A percentile compares a stretch with the other conserved stretches of the same genome.
Evolutionary conservation across 2,329 filamentous ascomycete genomes (phyloP).

Genomic region (Cladophialophora carrionii): DNA sequence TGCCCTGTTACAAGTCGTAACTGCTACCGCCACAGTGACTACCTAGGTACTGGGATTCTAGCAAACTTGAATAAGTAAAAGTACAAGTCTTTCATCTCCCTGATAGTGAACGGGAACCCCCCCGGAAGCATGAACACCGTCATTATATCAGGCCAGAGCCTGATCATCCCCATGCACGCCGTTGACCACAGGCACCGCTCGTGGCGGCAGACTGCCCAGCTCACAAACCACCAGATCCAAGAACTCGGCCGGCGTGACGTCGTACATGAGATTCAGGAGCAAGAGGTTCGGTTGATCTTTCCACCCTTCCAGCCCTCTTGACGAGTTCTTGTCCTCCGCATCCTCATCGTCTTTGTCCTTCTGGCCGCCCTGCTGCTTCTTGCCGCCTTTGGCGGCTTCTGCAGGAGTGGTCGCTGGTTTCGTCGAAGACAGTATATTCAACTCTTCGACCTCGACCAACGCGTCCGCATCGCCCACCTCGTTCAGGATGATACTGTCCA

Average conservation of each 20-base stretch:
- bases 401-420: slow-evolving; percentile 35
- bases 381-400: slow-evolving; percentile 23
- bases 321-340: slow-evolving; percentile 36
- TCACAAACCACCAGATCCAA: slow-evolving; percentile 90
- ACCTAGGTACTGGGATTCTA: too few relatives aligned
- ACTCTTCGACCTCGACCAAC: slow-evolving; percentile 48
- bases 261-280: slow-evolving; percentile 78
- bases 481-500: slow-evolving; percentile 92
- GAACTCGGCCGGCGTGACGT: slow-evolving; percentile 85
- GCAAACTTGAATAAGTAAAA: neutral
- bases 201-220: slow-evolving; percentile 81
- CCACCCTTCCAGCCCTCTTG: slow-evolving; percentile 55
- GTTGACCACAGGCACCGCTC: slow-evolving; percentile 72
- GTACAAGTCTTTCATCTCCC: neutral
- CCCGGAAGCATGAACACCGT: neutral
- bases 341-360: slow-evolving; percentile 43
- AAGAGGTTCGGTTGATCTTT: slow-evolving; percentile 63
- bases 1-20: neutral
- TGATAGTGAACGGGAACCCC: neutral
- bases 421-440: slow-evolving; percentile 26
- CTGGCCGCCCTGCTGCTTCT: slow-evolving; percentile 23
- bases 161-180: slow-evolving; percentile 38
- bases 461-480: slow-evolving; percentile 81
- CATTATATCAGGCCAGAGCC: slow-evolving; percentile 26
- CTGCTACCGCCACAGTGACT: neutral